These are phyloP conservation scores for Ophiosphaerella herpotricha DNA, from an alignment of 2,329 filamentous ascomycete genomes.

Conservation along the genomic window DNA sequence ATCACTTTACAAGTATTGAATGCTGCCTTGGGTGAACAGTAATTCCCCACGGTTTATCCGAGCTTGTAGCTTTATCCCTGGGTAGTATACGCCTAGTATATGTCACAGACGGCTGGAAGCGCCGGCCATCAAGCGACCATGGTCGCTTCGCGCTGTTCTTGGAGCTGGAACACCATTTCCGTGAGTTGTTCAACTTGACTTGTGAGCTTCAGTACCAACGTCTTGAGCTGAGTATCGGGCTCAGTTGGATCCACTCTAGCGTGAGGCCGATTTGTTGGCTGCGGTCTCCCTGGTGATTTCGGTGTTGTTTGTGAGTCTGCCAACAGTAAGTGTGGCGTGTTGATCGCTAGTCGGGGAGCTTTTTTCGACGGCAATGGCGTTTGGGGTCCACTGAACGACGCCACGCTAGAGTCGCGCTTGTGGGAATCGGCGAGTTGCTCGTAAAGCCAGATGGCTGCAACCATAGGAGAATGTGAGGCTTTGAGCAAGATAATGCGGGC, in stretches of 20 bases:
- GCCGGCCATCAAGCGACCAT: constrained; percentile 43
- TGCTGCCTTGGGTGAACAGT: constrained; percentile 10
- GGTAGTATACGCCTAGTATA: constrained; percentile 11
- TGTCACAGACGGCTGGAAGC: constrained; percentile 36
- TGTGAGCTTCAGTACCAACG: constrained; percentile 46
- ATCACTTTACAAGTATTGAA: constrained; percentile 14
- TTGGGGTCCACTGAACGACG: constrained; percentile 42
- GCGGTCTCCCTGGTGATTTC: constrained; percentile 20
- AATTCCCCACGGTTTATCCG: constrained; percentile 18
- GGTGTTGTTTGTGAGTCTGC: constrained; percentile 29
- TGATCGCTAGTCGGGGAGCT: constrained; percentile 35
- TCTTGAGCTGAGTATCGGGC: constrained; percentile 39
- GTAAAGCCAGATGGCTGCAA: constrained; percentile 70
- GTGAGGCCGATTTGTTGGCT: constrained; percentile 26
- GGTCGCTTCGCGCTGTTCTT: constrained; percentile 38
- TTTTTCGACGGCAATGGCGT: constrained; percentile 30
- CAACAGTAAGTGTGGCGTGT: constrained; percentile 37
- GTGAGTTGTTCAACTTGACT: constrained; percentile 48
- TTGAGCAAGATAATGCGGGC: constrained; percentile 64
- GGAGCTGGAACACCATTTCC: constrained; percentile 45
- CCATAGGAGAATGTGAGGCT: constrained; percentile 67
- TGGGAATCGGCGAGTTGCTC: constrained; percentile 53
- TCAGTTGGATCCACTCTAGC: constrained; percentile 29
- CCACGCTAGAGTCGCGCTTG: constrained; percentile 19
- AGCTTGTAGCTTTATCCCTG: constrained; percentile 8